Conservation (phyloP, 2,329 filamentous ascomycete species). For the Ceratocystis smalleyi region DNA sequence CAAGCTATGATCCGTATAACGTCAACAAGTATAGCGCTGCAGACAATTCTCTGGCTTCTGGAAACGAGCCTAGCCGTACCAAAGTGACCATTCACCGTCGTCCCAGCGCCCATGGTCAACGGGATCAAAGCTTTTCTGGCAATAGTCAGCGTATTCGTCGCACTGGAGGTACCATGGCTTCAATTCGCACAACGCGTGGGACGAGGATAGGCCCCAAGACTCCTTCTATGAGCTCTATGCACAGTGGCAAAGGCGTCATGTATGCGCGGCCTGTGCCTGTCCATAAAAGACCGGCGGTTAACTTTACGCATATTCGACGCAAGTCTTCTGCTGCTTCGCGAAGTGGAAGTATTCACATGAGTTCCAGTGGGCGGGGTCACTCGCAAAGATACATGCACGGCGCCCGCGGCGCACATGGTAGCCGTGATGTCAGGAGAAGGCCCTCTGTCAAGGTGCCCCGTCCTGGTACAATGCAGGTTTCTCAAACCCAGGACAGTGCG, state of each 20-base stretch:
- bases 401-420: neutral
- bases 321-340: constrained; percentile 10
- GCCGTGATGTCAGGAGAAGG: constrained; percentile 4
- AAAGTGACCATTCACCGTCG: constrained; percentile 50
- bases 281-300: constrained; percentile 35
- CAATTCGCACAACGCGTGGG: constrained; percentile 8
- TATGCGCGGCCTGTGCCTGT: constrained; percentile 23
- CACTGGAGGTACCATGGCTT: constrained; percentile 11
- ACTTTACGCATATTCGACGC: constrained; percentile 35
- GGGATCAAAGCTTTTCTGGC: constrained; percentile 17
- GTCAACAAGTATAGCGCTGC: constrained; percentile 33
- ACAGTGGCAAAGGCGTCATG: constrained; percentile 25
- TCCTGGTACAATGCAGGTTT: neutral
- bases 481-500: constrained; percentile 11
- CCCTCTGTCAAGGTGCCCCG: constrained; percentile 4
- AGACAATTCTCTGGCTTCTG: neutral
- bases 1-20: constrained; percentile 75
- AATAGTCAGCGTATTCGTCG: constrained; percentile 8
- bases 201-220: constrained; percentile 8
- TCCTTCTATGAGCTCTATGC: constrained; percentile 34
- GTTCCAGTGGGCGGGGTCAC: neutral
- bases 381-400: neutral
- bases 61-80: constrained; percentile 40
- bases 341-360: neutral
- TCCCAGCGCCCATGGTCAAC: constrained; percentile 18